These are phyloP conservation scores for Cladosporium sphaerospermum DNA, from an alignment of 2,329 filamentous ascomycete species.

Conservation along the genomic window DNA sequence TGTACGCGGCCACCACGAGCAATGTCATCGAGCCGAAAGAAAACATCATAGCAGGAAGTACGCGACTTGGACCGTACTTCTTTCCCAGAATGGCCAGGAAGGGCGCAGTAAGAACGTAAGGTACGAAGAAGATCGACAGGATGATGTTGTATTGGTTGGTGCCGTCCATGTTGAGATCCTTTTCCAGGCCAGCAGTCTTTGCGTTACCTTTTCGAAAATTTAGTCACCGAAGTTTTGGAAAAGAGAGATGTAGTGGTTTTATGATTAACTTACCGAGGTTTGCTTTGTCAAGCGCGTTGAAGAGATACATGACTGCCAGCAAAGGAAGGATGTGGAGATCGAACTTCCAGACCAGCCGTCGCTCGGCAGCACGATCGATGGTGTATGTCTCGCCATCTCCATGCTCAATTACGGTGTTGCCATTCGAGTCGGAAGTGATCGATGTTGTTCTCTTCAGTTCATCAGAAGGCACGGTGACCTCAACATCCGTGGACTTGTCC, in stretches of 20 bases:
- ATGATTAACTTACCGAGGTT: conserved; percentile 21
- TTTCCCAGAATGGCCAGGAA: conserved; percentile 62
- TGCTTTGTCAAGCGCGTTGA: conserved; percentile 47
- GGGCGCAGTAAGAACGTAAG: conserved; percentile 64
- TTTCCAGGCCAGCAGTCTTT: conserved; percentile 39
- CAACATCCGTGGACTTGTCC: neutral
- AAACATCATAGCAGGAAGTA: conserved; percentile 63
- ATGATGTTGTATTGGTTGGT: conserved; percentile 60
- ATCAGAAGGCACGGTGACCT: neutral
- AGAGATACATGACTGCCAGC: conserved; percentile 55
- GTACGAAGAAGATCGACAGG: conserved; percentile 67
- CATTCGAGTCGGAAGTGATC: neutral
- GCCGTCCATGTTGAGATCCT: conserved; percentile 52
- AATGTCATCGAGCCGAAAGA: conserved; percentile 61
- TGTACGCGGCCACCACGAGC: conserved; percentile 49
- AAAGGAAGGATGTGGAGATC: conserved; percentile 51
- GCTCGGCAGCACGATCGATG: conserved; percentile 43
- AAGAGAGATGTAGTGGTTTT: neutral
- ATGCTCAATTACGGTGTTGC: neutral
- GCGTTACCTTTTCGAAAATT: conserved; percentile 11
- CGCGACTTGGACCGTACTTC: conserved; percentile 57
- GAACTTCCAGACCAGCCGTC: conserved; percentile 50
- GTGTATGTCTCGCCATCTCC: conserved; percentile 3
- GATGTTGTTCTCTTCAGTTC: neutral
- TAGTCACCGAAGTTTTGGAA: too few relatives aligned